These are phyloP conservation scores for Scheffersomyces parashehatae DNA, from an alignment of 1,139 yeast genomes.

Conservation along the genomic window DNA sequence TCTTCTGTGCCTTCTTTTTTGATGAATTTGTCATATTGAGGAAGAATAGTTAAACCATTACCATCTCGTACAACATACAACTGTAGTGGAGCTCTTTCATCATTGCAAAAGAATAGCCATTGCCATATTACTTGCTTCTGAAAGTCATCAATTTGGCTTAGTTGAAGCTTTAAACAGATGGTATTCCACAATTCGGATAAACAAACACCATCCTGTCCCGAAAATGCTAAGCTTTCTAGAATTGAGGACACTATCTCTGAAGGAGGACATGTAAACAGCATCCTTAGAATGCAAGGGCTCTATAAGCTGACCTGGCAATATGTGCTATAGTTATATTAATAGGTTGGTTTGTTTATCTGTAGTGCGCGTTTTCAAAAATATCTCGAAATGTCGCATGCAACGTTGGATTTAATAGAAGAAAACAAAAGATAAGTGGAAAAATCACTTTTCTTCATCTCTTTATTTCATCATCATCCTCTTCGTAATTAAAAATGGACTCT, in stretches of 20 bases:
- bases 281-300: conserved; percentile 1
- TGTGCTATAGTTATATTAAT: background rate
- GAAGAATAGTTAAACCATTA: conserved; percentile 16
- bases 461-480: background rate
- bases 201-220: conserved; percentile 35
- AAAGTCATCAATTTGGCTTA: conserved; percentile 27
- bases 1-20: conserved; percentile 14
- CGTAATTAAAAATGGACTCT: conserved; percentile 26
- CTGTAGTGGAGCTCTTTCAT: conserved; percentile 13
- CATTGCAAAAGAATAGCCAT: conserved; percentile 35
- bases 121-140: conserved; percentile 42
- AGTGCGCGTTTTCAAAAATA: conserved; percentile 6
- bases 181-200: conserved; percentile 33
- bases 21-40: conserved; percentile 23
- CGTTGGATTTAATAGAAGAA: background rate
- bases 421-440: background rate
- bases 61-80: conserved; percentile 20
- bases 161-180: conserved; percentile 20
- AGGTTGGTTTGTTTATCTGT: background rate
- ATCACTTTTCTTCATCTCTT: conserved; percentile 1
- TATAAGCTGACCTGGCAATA: background rate
- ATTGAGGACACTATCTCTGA: conserved; percentile 27
- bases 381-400: conserved; percentile 8
- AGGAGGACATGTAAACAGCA: conserved; percentile 22
- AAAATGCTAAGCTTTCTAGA: conserved; percentile 34